Base-by-base conservation (phyloP, 371 early-diverging fungal genomes). In the Massospora cicadina region DNA sequence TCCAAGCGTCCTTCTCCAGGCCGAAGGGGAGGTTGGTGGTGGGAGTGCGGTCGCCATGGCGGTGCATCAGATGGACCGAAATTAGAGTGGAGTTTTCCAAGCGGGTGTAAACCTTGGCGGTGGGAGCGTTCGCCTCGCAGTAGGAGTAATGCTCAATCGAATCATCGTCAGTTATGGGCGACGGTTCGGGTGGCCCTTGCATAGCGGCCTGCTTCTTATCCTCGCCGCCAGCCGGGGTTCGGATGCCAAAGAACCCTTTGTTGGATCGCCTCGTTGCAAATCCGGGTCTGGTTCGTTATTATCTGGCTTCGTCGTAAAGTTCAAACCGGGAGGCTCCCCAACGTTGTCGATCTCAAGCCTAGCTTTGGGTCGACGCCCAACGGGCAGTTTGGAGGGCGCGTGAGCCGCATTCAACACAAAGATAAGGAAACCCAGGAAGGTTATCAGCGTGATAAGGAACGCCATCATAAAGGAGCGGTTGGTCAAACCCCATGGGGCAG, bases 21-120 rank as follows among this genome's bases (percentile, higher is more conserved):
- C 53, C 65, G 17, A 43, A 53, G 1, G 55, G 57, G 21, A 58
- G 30, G 30, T 29, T 28, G 17, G 53, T 63, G 2, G 27, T 33
- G 12, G 68, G 65, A 1, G 65, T 56, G 13, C 68, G 30, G 63
- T 65, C 68, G 2, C 68, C 68, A 58, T 68, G 68, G n/a, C 68
- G 65, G 24, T 30, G 57, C 10, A 68, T 26, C 2, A 65, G 24
- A 43, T 62, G 33, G 26, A 56, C 27, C 21, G 57, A 24, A 7
- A 56, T 2, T 26, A 56, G 26, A 26, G 21, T 26, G 21, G 12
- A 56, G 27, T 56, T 26, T 21, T 56, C 26, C 5, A 24, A 17
- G 5, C 43, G 10, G 43, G 43, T 57, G 58, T 57, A 57, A n/a
- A 27, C 7, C 26, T 57, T 27, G 26, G 58, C 25, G n/a, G 23